Percentiles rank a stretch among this genome's conserved stretches.
phyloP scores from a whole-genome alignment of 495 filamentous ascomycete genomes.

The Acidiella bohemica region DNA sequence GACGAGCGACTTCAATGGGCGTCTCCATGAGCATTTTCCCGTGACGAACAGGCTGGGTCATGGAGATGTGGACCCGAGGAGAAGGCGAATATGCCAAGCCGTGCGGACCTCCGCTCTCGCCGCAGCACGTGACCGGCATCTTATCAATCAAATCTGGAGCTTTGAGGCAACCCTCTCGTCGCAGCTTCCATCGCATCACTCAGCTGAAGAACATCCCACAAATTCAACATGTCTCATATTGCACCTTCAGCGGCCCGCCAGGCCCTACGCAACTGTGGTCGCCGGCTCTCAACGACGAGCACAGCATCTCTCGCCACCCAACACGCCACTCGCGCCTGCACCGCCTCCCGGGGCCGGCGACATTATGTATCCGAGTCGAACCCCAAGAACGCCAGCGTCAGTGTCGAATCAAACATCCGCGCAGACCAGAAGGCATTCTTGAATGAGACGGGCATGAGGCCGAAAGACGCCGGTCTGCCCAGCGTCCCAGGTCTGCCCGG shows the following conservation, averaged over 20 bases:
- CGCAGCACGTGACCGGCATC: too few relatives aligned
- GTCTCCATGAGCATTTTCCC: too few relatives aligned
- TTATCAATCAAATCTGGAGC: too few relatives aligned
- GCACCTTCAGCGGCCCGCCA: slow-evolving; percentile 62
- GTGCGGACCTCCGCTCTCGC: too few relatives aligned
- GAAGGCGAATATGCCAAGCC: too few relatives aligned
- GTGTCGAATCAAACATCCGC: slow-evolving; percentile 66
- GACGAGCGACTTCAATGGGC: too few relatives aligned
- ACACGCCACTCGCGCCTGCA: slow-evolving; percentile 34
- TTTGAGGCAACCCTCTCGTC: too few relatives aligned
- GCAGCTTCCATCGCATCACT: too few relatives aligned
- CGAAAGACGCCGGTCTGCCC: slow-evolving; percentile 41
- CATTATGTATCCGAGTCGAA: slow-evolving; percentile 74
- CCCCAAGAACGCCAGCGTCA: slow-evolving; percentile 66
- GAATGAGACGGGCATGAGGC: slow-evolving; percentile 51
- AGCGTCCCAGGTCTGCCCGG: slow-evolving; percentile 44
- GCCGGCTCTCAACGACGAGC: slow-evolving; percentile 14
- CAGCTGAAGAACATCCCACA: too few relatives aligned
- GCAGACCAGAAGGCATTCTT: slow-evolving; percentile 71
- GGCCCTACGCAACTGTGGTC: slow-evolving; percentile 51
- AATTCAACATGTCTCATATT: slow-evolving; percentile 56
- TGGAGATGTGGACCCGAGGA: too few relatives aligned
- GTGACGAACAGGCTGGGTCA: too few relatives aligned
- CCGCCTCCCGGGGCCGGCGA: slow-evolving; percentile 35
- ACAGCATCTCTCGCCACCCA: slow-evolving; percentile 21